Base-by-base conservation (phyloP, 192 early-diverging fungal genomes). In the Rhizophagus prolifer region DNA sequence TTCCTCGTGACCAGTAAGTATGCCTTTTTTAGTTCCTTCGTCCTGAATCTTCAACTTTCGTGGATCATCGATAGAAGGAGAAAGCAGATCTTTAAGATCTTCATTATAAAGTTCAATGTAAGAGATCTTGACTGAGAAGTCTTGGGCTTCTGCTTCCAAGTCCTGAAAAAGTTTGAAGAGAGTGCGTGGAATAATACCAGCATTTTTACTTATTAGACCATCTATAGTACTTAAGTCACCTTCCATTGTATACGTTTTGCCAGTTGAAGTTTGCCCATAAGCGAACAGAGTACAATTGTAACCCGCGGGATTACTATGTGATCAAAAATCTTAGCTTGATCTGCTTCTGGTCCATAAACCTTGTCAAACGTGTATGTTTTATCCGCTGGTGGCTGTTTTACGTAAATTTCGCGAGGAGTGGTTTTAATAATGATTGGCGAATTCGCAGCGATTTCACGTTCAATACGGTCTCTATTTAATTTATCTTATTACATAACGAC, bases 201-300 rank as follows among this genome's bases (percentile, higher is more conserved):
- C 94, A 36, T 91, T 78, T 10, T 73, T 38, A 34, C 66, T 78
- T 72, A 87, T 79, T 30, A 75, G 72, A 68, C 85, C 83, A 65
- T 85, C 70, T 34, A 78, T 81, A 28, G 86, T 77, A 0, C 86
- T 84, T 19, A 96, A 81, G 72, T 97, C 91, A 25, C 96, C 95
- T 77, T 99, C 95, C 96, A 99, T 99, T 2, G 97, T 97, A 78
- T 88, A 90, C 58, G 97, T 98, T 85, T 99, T 99, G 75, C 97
- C 97, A 0, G 95, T 94, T 58, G 96, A 96, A 2, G 95, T 97
- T 82, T 95, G 91, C 25, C 91, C 94, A 77, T 95, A 96, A 6
- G 93, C 93, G 78, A 95, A 91, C 67, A 95, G 90, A 25, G 91
- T 92, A 81, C 92, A 92, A 80, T 92, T 95, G 82, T 91, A 94